phyloP scores from a whole-genome alignment of 805 yeast species.

The Candida sphagnicola region DNA sequence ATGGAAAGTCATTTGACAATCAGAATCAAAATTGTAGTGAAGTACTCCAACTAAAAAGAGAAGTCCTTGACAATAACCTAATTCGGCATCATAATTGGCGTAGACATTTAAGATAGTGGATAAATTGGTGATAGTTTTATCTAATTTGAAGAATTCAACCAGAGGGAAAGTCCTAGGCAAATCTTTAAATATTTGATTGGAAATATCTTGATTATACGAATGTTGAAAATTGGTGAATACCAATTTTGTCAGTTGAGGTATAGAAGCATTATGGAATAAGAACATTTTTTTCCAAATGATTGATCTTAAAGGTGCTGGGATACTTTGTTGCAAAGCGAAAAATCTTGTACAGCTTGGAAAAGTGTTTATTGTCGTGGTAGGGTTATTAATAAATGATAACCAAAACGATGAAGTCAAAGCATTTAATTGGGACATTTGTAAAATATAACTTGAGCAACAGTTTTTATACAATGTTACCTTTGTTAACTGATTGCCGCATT shows the following conservation, averaged over 20 bases:
- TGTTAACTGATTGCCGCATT: slow-evolving; percentile 22
- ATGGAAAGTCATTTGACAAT: slow-evolving; percentile 42
- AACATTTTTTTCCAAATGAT: slow-evolving; percentile 42
- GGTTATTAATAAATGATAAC: slow-evolving; percentile 41
- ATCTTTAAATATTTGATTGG: slow-evolving; percentile 51
- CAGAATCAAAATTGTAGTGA: slow-evolving; percentile 34
- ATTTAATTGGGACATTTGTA: slow-evolving; percentile 11
- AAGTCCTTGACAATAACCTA: slow-evolving; percentile 68
- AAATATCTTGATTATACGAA: slow-evolving; percentile 34
- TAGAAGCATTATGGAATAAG: slow-evolving; percentile 22
- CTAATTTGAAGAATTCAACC: slow-evolving; percentile 43
- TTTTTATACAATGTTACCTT: slow-evolving; percentile 9
- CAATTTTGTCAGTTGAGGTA: slow-evolving; percentile 32
- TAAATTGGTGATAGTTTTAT: slow-evolving; percentile 41
- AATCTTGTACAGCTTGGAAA: slow-evolving; percentile 47
- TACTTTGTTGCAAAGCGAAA: slow-evolving; percentile 39
- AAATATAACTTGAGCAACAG: slow-evolving; percentile 24
- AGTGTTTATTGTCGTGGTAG: slow-evolving; percentile 40
- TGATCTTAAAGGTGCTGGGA: slow-evolving; percentile 41
- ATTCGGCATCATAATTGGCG: slow-evolving; percentile 59
- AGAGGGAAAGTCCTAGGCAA: slow-evolving; percentile 58
- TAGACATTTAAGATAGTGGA: slow-evolving; percentile 58
- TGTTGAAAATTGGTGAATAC: slow-evolving; percentile 40
- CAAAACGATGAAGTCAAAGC: slow-evolving; percentile 38
- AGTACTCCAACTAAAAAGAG: slow-evolving; percentile 60